Base-by-base conservation (phyloP, 805 yeast species). In the Saccharomycopsis selenospora region DNA sequence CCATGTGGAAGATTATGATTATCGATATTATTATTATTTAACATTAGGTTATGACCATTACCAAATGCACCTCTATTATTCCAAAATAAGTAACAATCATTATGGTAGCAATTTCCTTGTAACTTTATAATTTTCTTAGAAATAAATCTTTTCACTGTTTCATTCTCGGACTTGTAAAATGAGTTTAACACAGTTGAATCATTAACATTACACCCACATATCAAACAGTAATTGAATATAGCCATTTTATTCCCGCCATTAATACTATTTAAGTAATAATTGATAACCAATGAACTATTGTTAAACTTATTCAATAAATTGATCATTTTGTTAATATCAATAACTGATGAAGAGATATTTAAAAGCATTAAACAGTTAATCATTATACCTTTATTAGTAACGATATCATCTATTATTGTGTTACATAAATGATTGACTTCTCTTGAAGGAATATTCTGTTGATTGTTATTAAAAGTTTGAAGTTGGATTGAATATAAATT, bases 61-160 rank as follows among this genome's bases (percentile, higher is more conserved):
- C n/a, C n/a, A n/a, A n/a, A n/a, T n/a, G n/a, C n/a, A n/a, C n/a
- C n/a, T n/a, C n/a, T n/a, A n/a, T n/a, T n/a, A n/a, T n/a, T n/a
- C 38, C 38, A 33, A 33, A 33, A 33, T 10, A 33, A 14, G 38
- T 33, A 33, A 14, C 38, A 33, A 14, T 33, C 38, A 10, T 33
- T 33, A 14, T 33, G 38, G 38, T 33, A 33, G 38, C 38, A 33
- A 14, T 20, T 14, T 6, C 38, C 38, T 10, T 33, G 38, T 14
- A 33, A 6, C 17, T 33, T 33, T 6, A 33, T 20, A 7, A 33
- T 20, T 10, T 33, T 33, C 38, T 14, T 33, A 14, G 38, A 33
- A 7, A 14, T 6, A 14, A 14, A 33, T 14, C 38, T 33, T 10
- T 14, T 33, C 20, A 33, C 10, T 14, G n/a, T 10, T 4, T 33